These are phyloP conservation scores for Lyophyllum semitale DNA, from an alignment of 768 basidiomycete genomes.

Conservation along the genomic window DNA sequence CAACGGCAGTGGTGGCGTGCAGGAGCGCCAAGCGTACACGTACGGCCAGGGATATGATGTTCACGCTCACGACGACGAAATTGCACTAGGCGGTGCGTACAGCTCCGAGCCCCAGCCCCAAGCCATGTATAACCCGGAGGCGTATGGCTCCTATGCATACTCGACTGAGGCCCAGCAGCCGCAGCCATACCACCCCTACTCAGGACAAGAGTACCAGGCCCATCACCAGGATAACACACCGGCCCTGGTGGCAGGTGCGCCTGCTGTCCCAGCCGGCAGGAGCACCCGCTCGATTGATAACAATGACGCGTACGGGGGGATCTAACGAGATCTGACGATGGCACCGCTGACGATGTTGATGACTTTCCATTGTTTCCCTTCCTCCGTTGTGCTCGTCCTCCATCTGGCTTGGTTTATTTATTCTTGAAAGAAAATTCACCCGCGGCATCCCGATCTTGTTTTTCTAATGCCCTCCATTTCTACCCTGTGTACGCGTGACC, in stretches of 20 bases:
- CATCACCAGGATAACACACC: slow-evolving; percentile 21
- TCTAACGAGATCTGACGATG: slow-evolving; percentile 20
- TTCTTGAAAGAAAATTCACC: background rate
- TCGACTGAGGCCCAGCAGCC: slow-evolving; percentile 31
- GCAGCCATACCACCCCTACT: slow-evolving; percentile 25
- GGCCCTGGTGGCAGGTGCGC: slow-evolving; percentile 23
- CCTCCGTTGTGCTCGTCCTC: background rate
- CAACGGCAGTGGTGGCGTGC: slow-evolving; percentile 14
- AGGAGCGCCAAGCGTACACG: slow-evolving; percentile 41
- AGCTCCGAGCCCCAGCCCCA: slow-evolving; percentile 42
- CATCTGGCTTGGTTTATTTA: slow-evolving; percentile 1
- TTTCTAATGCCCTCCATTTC: background rate
- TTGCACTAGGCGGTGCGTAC: slow-evolving; percentile 36
- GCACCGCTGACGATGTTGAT: slow-evolving; percentile 11
- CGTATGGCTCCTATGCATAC: slow-evolving; percentile 45
- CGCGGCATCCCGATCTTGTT: background rate
- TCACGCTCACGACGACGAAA: slow-evolving; percentile 24
- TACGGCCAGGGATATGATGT: slow-evolving; percentile 34
- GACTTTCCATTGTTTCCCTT: background rate
- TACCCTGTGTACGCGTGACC: background rate
- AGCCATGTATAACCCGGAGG: slow-evolving; percentile 41
- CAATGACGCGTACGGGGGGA: slow-evolving; percentile 40
- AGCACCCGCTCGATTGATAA: slow-evolving; percentile 21
- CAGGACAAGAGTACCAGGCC: slow-evolving; percentile 21
- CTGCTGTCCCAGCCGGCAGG: slow-evolving; percentile 20